Percentiles rank a stretch among this genome's conserved stretches.
Conservation (phyloP, 2,329 filamentous ascomycete species). For the Gliomastix tumulicola region DNA sequence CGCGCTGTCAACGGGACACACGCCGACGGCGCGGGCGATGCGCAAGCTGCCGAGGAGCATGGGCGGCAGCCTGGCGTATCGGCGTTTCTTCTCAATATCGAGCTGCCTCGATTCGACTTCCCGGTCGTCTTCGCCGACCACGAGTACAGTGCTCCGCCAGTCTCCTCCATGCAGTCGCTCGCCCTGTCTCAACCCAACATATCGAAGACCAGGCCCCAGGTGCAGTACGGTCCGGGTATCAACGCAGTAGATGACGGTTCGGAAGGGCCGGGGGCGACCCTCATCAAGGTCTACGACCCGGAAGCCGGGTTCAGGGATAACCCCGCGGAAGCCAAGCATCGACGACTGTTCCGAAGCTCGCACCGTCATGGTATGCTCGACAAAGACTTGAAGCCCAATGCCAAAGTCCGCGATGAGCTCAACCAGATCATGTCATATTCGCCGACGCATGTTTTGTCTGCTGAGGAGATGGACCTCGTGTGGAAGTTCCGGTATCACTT, state of each 20-base stretch:
- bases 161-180: conserved; percentile 64
- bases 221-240: conserved; percentile 86
- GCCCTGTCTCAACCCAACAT: conserved; percentile 56
- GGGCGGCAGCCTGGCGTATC: conserved; percentile 42
- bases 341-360: conserved; percentile 83
- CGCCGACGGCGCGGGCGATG: conserved; percentile 19
- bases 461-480: conserved; percentile 90
- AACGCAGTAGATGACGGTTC: conserved; percentile 54
- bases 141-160: conserved; percentile 79
- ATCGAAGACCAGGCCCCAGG: conserved; percentile 76
- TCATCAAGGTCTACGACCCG: conserved; percentile 87
- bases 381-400: conserved; percentile 91
- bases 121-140: conserved; percentile 92
- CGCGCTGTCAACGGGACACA: conserved; percentile 31
- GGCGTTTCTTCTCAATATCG: conserved; percentile 78
- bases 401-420: conserved; percentile 89
- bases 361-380: conserved; percentile 88
- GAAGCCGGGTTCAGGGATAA: conserved; percentile 87
- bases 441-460: conserved; percentile 78
- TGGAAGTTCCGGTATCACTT: conserved; percentile 98
- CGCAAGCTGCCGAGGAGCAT: conserved; percentile 14
- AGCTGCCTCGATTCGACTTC: conserved; percentile 92
- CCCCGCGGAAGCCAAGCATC: conserved; percentile 90
- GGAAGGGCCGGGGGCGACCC: conserved; percentile 43
- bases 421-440: conserved; percentile 89